phyloP scores from a whole-genome alignment of 2,329 filamentous ascomycete genomes.

The Colletotrichum sp. region DNA sequence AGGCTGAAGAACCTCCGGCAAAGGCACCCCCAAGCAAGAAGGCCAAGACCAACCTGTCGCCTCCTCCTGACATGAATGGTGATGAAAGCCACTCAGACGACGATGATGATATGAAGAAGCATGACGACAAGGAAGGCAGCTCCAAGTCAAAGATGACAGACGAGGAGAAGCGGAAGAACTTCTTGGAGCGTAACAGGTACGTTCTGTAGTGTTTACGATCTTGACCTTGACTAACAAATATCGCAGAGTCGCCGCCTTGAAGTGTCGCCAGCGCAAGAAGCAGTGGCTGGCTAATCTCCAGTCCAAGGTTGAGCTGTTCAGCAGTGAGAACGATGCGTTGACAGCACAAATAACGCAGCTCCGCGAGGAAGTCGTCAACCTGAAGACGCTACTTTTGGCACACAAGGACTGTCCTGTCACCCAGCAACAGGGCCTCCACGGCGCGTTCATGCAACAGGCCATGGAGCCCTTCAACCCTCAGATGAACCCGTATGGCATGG shows the following conservation, averaged over 20 bases:
- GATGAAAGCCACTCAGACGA: slow-evolving; percentile 37
- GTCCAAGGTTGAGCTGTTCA: slow-evolving; percentile 91
- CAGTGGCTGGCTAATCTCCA: slow-evolving; percentile 97
- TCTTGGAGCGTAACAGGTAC: slow-evolving; percentile 94
- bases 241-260: slow-evolving; percentile 86
- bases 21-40: slow-evolving; percentile 76
- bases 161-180: slow-evolving; percentile 98
- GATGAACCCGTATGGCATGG: slow-evolving; percentile 66
- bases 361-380: slow-evolving; percentile 90
- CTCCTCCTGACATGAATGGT: slow-evolving; percentile 30
- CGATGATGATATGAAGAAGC: slow-evolving; percentile 54
- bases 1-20: slow-evolving; percentile 69
- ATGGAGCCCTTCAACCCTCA: slow-evolving; percentile 60
- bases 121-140: slow-evolving; percentile 56
- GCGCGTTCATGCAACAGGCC: slow-evolving; percentile 59
- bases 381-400: slow-evolving; percentile 90
- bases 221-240: slow-evolving; percentile 24
- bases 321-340: slow-evolving; percentile 87
- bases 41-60: slow-evolving; percentile 62
- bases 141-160: slow-evolving; percentile 89
- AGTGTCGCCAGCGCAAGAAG: slow-evolving; percentile 98
- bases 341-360: slow-evolving; percentile 83
- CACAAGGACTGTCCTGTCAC: slow-evolving; percentile 97
- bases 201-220: slow-evolving; percentile 25
- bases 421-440: slow-evolving; percentile 78